These are phyloP conservation scores for Sphagnum tenellum DNA, from an alignment of 225 moss, liverwort and hornwort genomes.

Conservation along the genomic window DNA sequence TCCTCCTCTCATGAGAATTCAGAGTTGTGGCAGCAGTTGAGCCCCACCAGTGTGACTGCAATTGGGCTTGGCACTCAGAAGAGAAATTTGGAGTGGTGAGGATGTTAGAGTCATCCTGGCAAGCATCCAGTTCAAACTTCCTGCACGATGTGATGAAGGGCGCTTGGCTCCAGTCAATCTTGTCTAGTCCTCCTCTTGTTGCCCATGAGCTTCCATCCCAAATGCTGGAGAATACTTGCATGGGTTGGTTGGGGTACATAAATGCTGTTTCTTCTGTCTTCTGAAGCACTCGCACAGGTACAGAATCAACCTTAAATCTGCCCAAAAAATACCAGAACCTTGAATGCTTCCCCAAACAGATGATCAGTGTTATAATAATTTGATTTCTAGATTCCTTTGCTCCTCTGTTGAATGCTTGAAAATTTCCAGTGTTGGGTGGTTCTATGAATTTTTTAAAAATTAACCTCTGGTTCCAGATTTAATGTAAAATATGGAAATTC, in stretches of 20 bases:
- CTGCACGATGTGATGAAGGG: constrained; percentile 21
- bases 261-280: constrained; percentile 6
- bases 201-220: constrained; percentile 39
- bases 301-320: constrained; percentile 30
- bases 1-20: not conserved
- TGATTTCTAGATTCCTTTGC: not conserved
- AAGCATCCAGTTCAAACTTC: constrained; percentile 13
- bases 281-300: constrained; percentile 28
- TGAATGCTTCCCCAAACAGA: too few species aligned
- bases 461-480: too few species aligned
- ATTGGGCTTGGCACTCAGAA: not conserved
- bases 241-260: constrained; percentile 11
- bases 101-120: constrained; percentile 14
- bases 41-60: constrained; percentile 6
- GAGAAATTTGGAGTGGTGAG: not conserved
- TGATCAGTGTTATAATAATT: not conserved
- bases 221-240: constrained; percentile 11
- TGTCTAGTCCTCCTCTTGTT: constrained; percentile 5
- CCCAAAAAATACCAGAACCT: not conserved
- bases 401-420: not conserved
- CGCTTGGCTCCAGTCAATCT: constrained; percentile 7
- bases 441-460: too few species aligned
- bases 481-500: not conserved
- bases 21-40: constrained; percentile 4
- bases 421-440: not conserved